Base-by-base conservation (phyloP, 2,329 filamentous ascomycete genomes). In the Aquanectria penicillioides region DNA sequence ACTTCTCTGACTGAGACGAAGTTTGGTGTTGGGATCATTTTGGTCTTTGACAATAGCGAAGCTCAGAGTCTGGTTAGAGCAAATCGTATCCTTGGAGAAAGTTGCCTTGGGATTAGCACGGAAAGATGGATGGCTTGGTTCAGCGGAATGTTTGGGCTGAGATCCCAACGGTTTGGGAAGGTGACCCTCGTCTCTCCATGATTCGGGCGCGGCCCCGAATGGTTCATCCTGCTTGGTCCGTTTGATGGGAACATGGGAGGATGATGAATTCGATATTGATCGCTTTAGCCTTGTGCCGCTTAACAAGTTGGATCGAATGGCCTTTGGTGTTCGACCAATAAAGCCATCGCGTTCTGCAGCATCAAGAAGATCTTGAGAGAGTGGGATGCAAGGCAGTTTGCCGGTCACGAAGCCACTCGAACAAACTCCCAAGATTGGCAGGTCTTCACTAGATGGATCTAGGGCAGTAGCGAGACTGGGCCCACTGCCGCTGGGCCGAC, bases 1-100 rank as follows among this genome's bases (percentile, higher is more conserved):
- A 52, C 82, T 86, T 41, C 82, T 80, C 72, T 94, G 91, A 68
- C 89, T 93, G 25, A 92, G 78, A 38, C 88, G 86, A 40, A 87
- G 66, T 23, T 82, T 79, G 0, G 89, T 91, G 57, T 81, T 81
- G 5, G 86, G 83, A 66, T 92, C 86, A 65, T 87, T 83, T 1
- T 89, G 84, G 65, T 94, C 87, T 75, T 97, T 96, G 18, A 94
- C 91, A 11, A 93, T 85, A 2, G 89, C 84, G 68, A 93, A 96
- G 23, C 82, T 83, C 22, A 93, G 78, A 2, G 69, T 74, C 5
- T 75, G 74, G 22, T 74, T 77, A 18, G 79, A 81, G 61, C 38
- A 28, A 9, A 46, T 12, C n/a, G 31, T 28, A 10, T 58, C 62
- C 17, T 62, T 62, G 11, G 46, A 34, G 10, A 26, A 8, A 20